phyloP scores from a whole-genome alignment of 768 basidiomycete species.

The Lentinus tigrinus region DNA sequence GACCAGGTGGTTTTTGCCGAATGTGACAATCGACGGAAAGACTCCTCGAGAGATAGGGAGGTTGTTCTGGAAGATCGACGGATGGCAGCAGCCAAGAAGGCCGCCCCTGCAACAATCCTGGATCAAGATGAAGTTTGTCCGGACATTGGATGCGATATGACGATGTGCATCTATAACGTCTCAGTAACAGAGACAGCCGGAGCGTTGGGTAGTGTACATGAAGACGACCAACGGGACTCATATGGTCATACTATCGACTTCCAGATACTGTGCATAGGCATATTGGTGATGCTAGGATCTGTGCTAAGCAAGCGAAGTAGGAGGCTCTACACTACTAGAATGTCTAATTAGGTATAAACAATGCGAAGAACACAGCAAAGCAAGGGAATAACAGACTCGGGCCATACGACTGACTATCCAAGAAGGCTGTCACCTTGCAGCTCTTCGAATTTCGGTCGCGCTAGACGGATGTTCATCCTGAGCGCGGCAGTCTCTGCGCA shows the following conservation, averaged over 20 bases:
- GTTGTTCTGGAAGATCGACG: background rate
- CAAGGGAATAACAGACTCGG: background rate
- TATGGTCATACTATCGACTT: no score
- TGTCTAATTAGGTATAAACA: background rate
- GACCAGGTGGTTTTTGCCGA: constrained; percentile 49
- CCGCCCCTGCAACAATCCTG: background rate
- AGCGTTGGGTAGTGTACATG: no score
- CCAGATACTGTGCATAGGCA: no score
- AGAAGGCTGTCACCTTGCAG: constrained; percentile 71
- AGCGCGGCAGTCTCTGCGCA: constrained; percentile 80
- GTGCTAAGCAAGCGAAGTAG: no score
- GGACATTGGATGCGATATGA: constrained; percentile 8
- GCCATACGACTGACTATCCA: background rate
- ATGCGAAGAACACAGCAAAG: background rate
- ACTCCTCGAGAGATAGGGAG: background rate
- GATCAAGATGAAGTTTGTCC: constrained; percentile 16
- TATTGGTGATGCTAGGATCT: no score
- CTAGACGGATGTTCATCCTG: constrained; percentile 84
- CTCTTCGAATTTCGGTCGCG: constrained; percentile 85
- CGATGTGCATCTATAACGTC: no score
- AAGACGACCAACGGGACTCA: no score
- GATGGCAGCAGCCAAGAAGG: background rate
- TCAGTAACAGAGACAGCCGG: no score
- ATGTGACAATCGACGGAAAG: constrained; percentile 31
- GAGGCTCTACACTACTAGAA: background rate